Evolutionary conservation across 1,284 basidiomycete genomes (phyloP), one percentile per base, ranked within the genome.

Genomic region (Boletus nobilissimus): DNA sequence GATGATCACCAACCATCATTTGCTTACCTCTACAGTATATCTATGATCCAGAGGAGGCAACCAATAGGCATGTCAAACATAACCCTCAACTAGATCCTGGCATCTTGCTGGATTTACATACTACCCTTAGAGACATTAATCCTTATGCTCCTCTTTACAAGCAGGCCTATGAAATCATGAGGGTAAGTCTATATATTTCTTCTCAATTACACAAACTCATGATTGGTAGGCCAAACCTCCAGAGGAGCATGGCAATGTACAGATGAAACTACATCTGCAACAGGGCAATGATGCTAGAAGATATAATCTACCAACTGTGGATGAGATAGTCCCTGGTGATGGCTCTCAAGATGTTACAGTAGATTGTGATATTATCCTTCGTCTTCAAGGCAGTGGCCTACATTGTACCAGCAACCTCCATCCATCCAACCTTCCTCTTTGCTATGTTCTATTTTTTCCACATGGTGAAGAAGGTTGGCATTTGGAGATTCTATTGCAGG

Each of bases 391-490:
- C 68, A 84, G 84, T 46, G 79, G 77, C 3, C 76, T 89, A 2
- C n/a, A 78, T 18, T 68, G 77, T 0, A 87, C 90, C 65, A 84
- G 81, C 78, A 83, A 89, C 29, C 71, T 80, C 0, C 84, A 88
- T 79, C 85, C 85, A 22, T 77, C 84, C 1, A 89, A 89, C 80
- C 63, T 80, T 0, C 79, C 85, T 0, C 79, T 89, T 0, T 86
- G 88, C 29, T 89, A 89, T 86, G 84, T 87, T 0, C 78, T 89
- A 0, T 78, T 88, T 0, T 89, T 89, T 79, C 87, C 87, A 22
- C n/a, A 69, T 73, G 88, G 87, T 1, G 83, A 87, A 48, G 67
- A 82, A 63, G 89, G 89, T 2, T 91, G 88, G 88, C 83, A 88
- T 79, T 62, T 80, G 9, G 54, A 84, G 1, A 80, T 89, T 32